Percentiles rank a stretch among this genome's conserved stretches.
Evolutionary conservation across 257 asterid genomes (phyloP).

Genomic region (Verbascum thapsus): DNA sequence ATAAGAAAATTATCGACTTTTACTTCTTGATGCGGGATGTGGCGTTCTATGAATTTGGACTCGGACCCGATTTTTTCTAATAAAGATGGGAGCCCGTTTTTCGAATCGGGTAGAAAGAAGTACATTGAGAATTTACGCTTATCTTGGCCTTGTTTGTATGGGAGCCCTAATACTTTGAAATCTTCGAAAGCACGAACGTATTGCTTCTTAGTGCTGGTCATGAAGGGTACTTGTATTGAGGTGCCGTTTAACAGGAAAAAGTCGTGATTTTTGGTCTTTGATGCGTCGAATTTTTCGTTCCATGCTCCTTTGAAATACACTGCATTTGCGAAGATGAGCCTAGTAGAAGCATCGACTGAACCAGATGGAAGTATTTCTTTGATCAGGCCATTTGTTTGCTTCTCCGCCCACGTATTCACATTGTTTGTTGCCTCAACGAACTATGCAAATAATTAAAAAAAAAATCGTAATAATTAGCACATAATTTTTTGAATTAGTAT

Average conservation of each 20-base stretch:
- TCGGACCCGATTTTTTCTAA: constrained; percentile 37
- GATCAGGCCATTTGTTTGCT: constrained; percentile 56
- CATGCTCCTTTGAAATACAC: constrained; percentile 61
- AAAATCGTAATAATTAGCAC: constrained; percentile 1
- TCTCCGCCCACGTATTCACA: constrained; percentile 56
- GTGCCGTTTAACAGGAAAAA: constrained; percentile 46
- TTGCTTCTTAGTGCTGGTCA: constrained; percentile 53
- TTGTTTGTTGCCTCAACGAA: constrained; percentile 40
- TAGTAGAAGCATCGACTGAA: constrained; percentile 45
- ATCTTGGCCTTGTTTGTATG: constrained; percentile 51
- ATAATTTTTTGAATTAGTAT: neutral
- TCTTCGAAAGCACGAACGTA: constrained; percentile 39
- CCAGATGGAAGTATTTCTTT: constrained; percentile 47
- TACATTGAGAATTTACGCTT: constrained; percentile 51
- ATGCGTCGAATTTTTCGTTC: constrained; percentile 50
- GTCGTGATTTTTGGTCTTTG: constrained; percentile 40
- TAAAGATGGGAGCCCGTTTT: constrained; percentile 40
- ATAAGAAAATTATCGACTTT: constrained; percentile 36
- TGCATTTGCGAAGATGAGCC: constrained; percentile 54
- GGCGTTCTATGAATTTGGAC: constrained; percentile 41
- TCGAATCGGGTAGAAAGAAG: constrained; percentile 48
- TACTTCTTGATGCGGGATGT: constrained; percentile 39
- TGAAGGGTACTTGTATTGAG: constrained; percentile 50
- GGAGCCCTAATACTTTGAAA: constrained; percentile 47
- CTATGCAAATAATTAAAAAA: constrained; percentile 28